A percentile compares a stretch with the other conserved stretches of the same genome.
Conservation (phyloP, 1,284 basidiomycete genomes). For the Malassezia japonica region DNA sequence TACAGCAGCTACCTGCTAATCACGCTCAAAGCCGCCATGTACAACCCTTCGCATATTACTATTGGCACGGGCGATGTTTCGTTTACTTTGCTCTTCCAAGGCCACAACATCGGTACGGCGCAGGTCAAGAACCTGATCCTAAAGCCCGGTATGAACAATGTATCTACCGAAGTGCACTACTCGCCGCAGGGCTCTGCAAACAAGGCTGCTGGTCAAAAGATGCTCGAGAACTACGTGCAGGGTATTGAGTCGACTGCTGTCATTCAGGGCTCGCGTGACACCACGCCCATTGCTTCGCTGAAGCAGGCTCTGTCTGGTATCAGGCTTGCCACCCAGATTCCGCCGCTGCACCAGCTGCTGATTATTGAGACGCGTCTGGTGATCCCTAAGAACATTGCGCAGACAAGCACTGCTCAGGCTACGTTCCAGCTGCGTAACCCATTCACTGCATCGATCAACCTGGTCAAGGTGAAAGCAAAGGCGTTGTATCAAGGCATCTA, state of each 20-base stretch:
- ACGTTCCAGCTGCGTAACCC: constrained; percentile 57
- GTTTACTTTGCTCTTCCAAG: constrained; percentile 58
- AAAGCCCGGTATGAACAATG: constrained; percentile 27
- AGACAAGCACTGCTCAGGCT: constrained; percentile 26
- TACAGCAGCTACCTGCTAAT: constrained; percentile 63
- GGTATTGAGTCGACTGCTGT: constrained; percentile 57
- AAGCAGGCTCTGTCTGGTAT: constrained; percentile 61
- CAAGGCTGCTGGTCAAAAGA: constrained; percentile 54
- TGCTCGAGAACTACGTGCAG: constrained; percentile 65
- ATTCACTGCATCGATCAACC: constrained; percentile 65
- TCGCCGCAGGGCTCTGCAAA: constrained; percentile 57
- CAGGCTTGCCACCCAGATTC: constrained; percentile 58
- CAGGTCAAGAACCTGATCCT: constrained; percentile 52
- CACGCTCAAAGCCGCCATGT: constrained; percentile 53
- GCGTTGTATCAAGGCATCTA: constrained; percentile 52
- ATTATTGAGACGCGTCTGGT: constrained; percentile 51
- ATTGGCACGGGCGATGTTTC: constrained; percentile 61
- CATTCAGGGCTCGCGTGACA: constrained; percentile 57
- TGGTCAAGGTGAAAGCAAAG: constrained; percentile 56
- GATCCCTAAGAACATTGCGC: constrained; percentile 47
- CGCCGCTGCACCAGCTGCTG: constrained; percentile 60
- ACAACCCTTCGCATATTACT: constrained; percentile 58
- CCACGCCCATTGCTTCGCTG: constrained; percentile 61
- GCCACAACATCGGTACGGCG: constrained; percentile 57
- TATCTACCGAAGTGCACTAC: constrained; percentile 57